These are phyloP conservation scores for Acidiella bohemica DNA, from an alignment of 495 filamentous ascomycete species.

Conservation along the genomic window DNA sequence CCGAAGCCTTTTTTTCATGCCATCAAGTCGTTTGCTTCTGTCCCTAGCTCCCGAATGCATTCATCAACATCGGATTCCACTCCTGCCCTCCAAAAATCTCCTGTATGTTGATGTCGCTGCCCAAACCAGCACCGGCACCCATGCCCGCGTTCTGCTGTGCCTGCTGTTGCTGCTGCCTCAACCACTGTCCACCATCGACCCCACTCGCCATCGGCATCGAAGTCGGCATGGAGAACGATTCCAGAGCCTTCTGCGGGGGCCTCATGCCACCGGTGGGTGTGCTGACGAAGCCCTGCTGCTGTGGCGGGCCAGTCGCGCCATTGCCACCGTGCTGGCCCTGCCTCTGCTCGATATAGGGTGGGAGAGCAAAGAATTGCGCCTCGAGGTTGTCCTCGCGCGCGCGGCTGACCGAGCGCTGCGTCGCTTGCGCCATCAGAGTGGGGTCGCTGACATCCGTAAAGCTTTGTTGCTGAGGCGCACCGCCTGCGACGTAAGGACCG, in stretches of 20 bases:
- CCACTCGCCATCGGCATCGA: too few relatives aligned
- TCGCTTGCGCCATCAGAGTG: neutral
- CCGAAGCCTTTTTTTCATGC: too few relatives aligned
- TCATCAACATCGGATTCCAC: constrained; percentile 21
- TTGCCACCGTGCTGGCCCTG: constrained; percentile 17
- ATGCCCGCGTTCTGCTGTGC: constrained; percentile 1
- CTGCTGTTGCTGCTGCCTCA: constrained; percentile 6
- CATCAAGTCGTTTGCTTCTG: too few relatives aligned
- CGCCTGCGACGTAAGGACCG: neutral
- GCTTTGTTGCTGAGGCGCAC: too few relatives aligned
- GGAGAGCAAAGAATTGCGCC: constrained; percentile 42
- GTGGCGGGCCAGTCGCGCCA: too few relatives aligned
- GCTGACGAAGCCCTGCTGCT: too few relatives aligned
- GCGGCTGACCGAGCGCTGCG: neutral
- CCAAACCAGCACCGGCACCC: neutral
- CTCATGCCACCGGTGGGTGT: too few relatives aligned
- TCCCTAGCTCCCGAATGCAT: constrained; percentile 5
- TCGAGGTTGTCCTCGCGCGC: constrained; percentile 34
- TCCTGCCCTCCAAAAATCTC: constrained; percentile 26
- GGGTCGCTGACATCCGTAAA: neutral
- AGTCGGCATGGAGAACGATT: too few relatives aligned
- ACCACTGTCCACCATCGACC: too few relatives aligned
- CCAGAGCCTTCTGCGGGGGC: too few relatives aligned
- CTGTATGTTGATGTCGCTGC: too few relatives aligned
- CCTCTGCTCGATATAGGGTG: constrained; percentile 39